Evolutionary conservation across 306 rosid species (phyloP), one percentile per base, ranked within the genome.

Genomic region (Rosa persica): DNA sequence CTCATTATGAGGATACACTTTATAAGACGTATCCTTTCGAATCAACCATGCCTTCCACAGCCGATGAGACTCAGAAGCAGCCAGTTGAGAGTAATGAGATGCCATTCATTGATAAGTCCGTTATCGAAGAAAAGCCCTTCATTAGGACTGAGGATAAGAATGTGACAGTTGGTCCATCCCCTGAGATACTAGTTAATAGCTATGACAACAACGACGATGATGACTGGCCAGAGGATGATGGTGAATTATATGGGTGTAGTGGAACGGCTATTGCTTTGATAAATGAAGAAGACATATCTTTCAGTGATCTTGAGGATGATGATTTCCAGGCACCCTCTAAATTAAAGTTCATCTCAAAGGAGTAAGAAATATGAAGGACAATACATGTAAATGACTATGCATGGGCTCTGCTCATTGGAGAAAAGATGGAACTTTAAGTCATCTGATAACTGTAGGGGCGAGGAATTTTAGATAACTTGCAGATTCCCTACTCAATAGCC

Each of bases 291-390:
- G 99, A 95, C 75, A 95, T 95, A 84, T 95, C 99, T 72, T 95
- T 95, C 81, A 95, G 98, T 48, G 99, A 95, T 81, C 96, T 95
- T 0, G 99, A 95, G 87, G 92, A 95, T 73, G 99, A 93, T 72
- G 89, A 91, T 87, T 89, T 83, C 60, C 75, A 81, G 72, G 84
- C 84, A 73, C 89, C 88, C 52, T 58, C 84, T 51, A 81, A 82
- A 67, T 39, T 73, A 36, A 89, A 80, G 71, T 66, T 75, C 57
- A 86, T 58, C 61, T 80, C 90, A 15, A 86, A 81, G 83, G 86
- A 81, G 55, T 68, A 58, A 80, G 82, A 81, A 80, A 66, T 77
- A 69, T 73, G 76, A 64, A 60, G 54, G 20, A 52, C 77, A 68
- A 57, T 34, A 55, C 23, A 54, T 66, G 58, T 47, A 55, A 60